Base-by-base conservation (phyloP, 2,329 filamentous ascomycete genomes). In the Colletotrichum phormii region DNA sequence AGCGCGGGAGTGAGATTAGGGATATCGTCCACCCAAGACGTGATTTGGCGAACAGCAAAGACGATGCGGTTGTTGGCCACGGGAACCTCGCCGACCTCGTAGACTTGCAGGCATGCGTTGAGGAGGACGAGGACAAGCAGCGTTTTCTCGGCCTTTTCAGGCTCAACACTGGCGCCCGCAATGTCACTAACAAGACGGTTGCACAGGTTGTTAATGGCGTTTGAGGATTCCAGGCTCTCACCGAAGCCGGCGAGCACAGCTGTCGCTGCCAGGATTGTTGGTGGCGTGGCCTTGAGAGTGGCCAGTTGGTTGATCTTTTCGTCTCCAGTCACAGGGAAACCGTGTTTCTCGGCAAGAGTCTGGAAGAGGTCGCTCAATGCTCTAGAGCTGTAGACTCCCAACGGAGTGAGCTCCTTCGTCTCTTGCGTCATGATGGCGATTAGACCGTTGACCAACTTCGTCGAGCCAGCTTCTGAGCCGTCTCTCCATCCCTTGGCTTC, bases 31-130 rank as follows among this genome's bases (percentile, higher is more conserved):
- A 95, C 84, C 90, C 93, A 95, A 9, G 90, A 88, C 0, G 93
- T 88, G 8, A 98, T 87, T 75, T 95, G 92, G 78, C 93, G 94
- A 54, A 96, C 90, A 9, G 96, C 91, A 82, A 98, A 97, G 0
- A 98, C 90, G 3, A 97, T 82, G 29, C 95, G 89, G 77, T 95
- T 91, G 57, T 88, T 89, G 1, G 89, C 87, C 1, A 91, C 87
- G 0, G 90, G 90, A 8, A 91, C 75, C 73, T 87, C 82, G 2
- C 85, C 88, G 0, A 80, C 61, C 29, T 87, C 85, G 73, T 90
- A 92, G 15, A 90, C 80, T 9, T 83, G 80, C 71, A 89, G 80
- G 68, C 84, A 87, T 8, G 87, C 81, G 22, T 90, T 88, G 5
- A 92, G 81, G 1, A 92, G 82, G 2, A 89, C 85, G 3, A 93